Conservation (phyloP, 1,139 yeast genomes). For the Blastobotrys malaysiensis region DNA sequence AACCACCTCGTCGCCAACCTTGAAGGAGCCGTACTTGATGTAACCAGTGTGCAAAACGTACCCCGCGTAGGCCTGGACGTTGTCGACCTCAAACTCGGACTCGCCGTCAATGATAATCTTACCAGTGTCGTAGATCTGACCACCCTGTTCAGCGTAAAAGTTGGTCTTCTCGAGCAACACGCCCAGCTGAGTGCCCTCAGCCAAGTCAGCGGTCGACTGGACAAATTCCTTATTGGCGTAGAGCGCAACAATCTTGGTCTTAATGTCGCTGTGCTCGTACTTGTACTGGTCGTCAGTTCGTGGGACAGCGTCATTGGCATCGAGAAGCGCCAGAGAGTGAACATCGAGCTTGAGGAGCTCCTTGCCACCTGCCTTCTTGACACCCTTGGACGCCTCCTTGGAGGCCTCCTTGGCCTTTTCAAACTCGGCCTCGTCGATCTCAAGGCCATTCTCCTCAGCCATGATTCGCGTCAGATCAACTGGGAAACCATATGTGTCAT, state of each 20-base stretch:
- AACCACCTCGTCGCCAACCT: constrained; percentile 64
- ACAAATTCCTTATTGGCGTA: constrained; percentile 64
- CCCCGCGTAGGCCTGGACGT: constrained; percentile 90
- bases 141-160: constrained; percentile 98
- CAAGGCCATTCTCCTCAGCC: constrained; percentile 98
- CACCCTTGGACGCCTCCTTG: constrained; percentile 91
- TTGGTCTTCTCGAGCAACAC: constrained; percentile 82
- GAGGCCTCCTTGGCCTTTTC: constrained; percentile 85
- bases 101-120: constrained; percentile 81
- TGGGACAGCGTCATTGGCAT: constrained; percentile 46
- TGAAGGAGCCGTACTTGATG: constrained; percentile 67
- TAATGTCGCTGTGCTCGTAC: constrained; percentile 34
- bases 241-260: constrained; percentile 54
- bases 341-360: constrained; percentile 76
- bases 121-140: constrained; percentile 96
- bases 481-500: constrained; percentile 99
- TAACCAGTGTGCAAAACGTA: constrained; percentile 93
- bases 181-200: constrained; percentile 55
- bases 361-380: constrained; percentile 58
- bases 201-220: constrained; percentile 37
- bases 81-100: constrained; percentile 81
- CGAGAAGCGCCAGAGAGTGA: constrained; percentile 62
- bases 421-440: constrained; percentile 85
- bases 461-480: constrained; percentile 93
- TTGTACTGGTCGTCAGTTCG: constrained; percentile 80